Conservation (phyloP, 768 basidiomycete genomes). For the Exsudoporus frostii region DNA sequence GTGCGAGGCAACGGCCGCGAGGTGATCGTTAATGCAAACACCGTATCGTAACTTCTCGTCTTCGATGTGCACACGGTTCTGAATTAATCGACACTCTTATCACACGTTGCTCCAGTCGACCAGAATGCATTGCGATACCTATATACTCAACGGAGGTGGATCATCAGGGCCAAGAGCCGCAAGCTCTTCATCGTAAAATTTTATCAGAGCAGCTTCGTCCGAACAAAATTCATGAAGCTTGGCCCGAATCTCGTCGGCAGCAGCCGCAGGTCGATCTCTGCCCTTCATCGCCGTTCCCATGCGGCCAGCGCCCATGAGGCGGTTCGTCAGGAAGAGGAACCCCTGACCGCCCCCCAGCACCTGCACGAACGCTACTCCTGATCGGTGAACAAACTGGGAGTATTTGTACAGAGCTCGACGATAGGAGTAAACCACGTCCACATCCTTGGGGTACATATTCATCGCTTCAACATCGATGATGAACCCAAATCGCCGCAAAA, state of each 20-base stretch:
- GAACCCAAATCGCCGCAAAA: conserved; percentile 76
- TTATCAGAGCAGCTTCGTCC: conserved; percentile 48
- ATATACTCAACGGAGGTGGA: conserved; percentile 45
- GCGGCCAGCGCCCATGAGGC: conserved; percentile 71
- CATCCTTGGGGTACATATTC: conserved; percentile 69
- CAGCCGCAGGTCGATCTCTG: conserved; percentile 54
- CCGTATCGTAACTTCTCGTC: conserved; percentile 32
- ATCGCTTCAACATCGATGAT: conserved; percentile 81
- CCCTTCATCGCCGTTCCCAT: conserved; percentile 53
- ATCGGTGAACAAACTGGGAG: conserved; percentile 90
- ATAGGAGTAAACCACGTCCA: conserved; percentile 89
- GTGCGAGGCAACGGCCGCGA: conserved; percentile 71
- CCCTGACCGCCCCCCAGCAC: conserved; percentile 76
- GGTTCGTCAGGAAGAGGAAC: conserved; percentile 87
- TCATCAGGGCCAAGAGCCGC: conserved; percentile 45
- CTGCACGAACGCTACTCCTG: conserved; percentile 88
- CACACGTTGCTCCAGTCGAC: conserved; percentile 7
- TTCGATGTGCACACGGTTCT: conserved; percentile 6
- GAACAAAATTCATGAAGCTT: conserved; percentile 65
- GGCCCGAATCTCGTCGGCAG: conserved; percentile 59
- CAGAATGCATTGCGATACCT: conserved; percentile 14
- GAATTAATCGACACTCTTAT: neutral
- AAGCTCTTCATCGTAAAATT: conserved; percentile 75
- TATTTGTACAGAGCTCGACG: conserved; percentile 72
- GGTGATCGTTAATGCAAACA: conserved; percentile 52